phyloP scores from a whole-genome alignment of 2,329 filamentous ascomycete species.

The Geosmithia putterillii region DNA sequence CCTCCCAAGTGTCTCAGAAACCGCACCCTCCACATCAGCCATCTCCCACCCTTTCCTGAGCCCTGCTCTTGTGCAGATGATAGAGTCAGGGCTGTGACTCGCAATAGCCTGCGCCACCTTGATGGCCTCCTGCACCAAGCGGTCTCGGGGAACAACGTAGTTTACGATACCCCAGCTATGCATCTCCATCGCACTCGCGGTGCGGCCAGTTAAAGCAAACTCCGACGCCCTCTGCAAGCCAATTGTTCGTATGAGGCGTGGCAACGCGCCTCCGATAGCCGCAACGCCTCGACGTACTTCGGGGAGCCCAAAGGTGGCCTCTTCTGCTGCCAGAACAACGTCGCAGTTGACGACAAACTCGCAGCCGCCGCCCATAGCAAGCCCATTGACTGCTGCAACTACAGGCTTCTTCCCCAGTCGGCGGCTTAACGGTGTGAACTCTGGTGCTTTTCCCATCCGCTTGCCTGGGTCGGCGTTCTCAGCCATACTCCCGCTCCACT shows the following conservation, averaged over 20 bases:
- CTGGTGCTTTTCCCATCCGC: slow-evolving; percentile 18
- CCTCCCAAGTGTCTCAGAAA: slow-evolving; percentile 23
- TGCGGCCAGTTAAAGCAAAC: slow-evolving; percentile 10
- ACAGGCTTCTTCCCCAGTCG: slow-evolving; percentile 44
- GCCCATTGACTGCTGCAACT: slow-evolving; percentile 43
- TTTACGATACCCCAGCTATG: slow-evolving; percentile 12
- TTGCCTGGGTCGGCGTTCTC: slow-evolving; percentile 4
- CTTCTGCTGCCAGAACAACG: slow-evolving; percentile 34
- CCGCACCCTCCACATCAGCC: slow-evolving; percentile 44
- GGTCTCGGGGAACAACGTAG: slow-evolving; percentile 8
- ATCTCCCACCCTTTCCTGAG: slow-evolving; percentile 58
- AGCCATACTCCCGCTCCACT: slow-evolving; percentile 23
- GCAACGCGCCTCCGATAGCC: slow-evolving; percentile 34
- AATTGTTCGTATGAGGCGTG: slow-evolving; percentile 26
- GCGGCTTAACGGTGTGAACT: slow-evolving; percentile 16
- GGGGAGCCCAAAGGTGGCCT: slow-evolving; percentile 34
- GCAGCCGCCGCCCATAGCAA: slow-evolving; percentile 40
- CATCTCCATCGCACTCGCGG: slow-evolving; percentile 10
- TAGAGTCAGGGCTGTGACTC: slow-evolving; percentile 55
- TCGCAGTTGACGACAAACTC: slow-evolving; percentile 40
- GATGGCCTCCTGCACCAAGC: slow-evolving; percentile 41
- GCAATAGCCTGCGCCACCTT: slow-evolving; percentile 45
- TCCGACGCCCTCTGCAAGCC: slow-evolving; percentile 12
- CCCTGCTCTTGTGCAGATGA: slow-evolving; percentile 56
- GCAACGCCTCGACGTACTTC: slow-evolving; percentile 39